Conservation (phyloP, 2,329 filamentous ascomycete species). For the Tolypocladium amazonense region DNA sequence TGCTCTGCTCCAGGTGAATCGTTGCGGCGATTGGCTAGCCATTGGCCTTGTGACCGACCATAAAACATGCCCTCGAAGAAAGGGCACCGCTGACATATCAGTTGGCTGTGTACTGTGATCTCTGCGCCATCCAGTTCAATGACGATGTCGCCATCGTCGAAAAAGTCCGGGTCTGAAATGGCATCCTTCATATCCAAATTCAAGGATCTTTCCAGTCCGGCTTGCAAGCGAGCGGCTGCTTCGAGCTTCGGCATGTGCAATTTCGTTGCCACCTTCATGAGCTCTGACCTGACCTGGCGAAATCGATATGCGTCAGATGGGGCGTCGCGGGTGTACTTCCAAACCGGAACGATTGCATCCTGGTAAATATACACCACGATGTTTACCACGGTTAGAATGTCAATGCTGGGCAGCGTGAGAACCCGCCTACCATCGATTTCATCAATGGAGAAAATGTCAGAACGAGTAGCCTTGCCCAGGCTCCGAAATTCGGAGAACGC, state of each 20-base stretch:
- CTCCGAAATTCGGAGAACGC: conserved; percentile 47
- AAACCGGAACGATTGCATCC: conserved; percentile 71
- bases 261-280: conserved; percentile 74
- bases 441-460: conserved; percentile 20
- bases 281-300: conserved; percentile 67
- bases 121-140: conserved; percentile 70
- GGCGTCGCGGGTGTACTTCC: conserved; percentile 65
- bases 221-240: conserved; percentile 66
- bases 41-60: conserved; percentile 75
- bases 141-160: conserved; percentile 68
- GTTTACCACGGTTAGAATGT: conserved; percentile 71
- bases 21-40: conserved; percentile 64
- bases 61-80: conserved; percentile 89
- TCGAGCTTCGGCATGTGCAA: conserved; percentile 66
- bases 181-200: conserved; percentile 61
- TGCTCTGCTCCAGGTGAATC: conserved; percentile 21
- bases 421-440: conserved; percentile 37
- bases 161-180: conserved; percentile 57
- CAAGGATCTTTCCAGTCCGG: conserved; percentile 50
- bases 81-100: conserved; percentile 75
- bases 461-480: conserved; percentile 7
- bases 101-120: conserved; percentile 61
- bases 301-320: conserved; percentile 60
- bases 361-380: conserved; percentile 71
- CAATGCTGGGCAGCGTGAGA: conserved; percentile 57